phyloP scores from a whole-genome alignment of 495 filamentous ascomycete species.

The Amniculicola lignicola region DNA sequence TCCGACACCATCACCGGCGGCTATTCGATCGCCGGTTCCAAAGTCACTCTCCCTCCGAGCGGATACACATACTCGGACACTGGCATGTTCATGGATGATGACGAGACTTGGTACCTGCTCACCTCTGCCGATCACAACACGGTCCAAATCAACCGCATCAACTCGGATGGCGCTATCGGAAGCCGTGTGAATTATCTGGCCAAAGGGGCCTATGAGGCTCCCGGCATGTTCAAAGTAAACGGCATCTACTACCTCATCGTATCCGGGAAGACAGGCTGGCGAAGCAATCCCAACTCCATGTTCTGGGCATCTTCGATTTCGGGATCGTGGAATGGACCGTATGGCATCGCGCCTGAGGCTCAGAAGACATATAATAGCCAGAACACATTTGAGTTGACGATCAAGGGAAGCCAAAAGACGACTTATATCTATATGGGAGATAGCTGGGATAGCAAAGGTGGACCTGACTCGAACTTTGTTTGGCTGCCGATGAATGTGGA shows the following conservation, averaged over 20 bases:
- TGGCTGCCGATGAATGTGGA: slow-evolving; percentile 46
- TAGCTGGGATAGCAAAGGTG: slow-evolving; percentile 44
- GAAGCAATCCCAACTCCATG: slow-evolving; percentile 40
- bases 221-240: slow-evolving; percentile 45
- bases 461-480: slow-evolving; percentile 43
- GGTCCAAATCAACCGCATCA: slow-evolving; percentile 49
- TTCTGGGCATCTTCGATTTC: slow-evolving; percentile 42
- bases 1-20: slow-evolving; percentile 40
- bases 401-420: slow-evolving; percentile 43
- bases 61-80: slow-evolving; percentile 48
- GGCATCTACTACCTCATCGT: slow-evolving; percentile 47
- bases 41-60: slow-evolving; percentile 46
- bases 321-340: slow-evolving; percentile 42
- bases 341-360: slow-evolving; percentile 43
- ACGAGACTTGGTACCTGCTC: slow-evolving; percentile 40
- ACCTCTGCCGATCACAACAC: slow-evolving; percentile 50
- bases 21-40: slow-evolving; percentile 38
- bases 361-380: slow-evolving; percentile 49
- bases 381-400: slow-evolving; percentile 47
- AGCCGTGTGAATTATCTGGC: slow-evolving; percentile 21
- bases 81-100: slow-evolving; percentile 49
- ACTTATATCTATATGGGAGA: slow-evolving; percentile 50
- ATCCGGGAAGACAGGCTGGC: slow-evolving; percentile 47
- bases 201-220: slow-evolving; percentile 47
- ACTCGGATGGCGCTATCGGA: slow-evolving; percentile 40